These are phyloP conservation scores for Galerina sulciceps DNA, from an alignment of 768 basidiomycete genomes.

Conservation along the genomic window DNA sequence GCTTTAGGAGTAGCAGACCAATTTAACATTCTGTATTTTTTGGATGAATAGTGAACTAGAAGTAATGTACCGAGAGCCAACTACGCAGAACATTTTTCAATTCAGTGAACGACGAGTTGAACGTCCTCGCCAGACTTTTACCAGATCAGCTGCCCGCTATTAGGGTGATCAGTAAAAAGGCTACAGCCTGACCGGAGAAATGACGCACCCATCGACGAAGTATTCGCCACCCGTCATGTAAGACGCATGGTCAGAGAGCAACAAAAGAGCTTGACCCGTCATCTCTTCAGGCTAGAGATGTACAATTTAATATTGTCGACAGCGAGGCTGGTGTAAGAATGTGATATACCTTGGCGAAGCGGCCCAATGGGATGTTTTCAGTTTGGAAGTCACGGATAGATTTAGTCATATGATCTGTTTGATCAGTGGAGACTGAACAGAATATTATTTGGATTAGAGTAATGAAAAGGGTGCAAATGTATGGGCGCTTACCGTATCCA, in stretches of 20 bases:
- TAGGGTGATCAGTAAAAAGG: too few relatives aligned
- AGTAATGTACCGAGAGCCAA: too few relatives aligned
- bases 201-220: slow-evolving; percentile 53
- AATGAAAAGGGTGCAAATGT: background rate
- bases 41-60: too few relatives aligned
- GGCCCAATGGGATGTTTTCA: slow-evolving; percentile 51
- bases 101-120: too few relatives aligned
- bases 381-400: slow-evolving; percentile 52
- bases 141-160: too few relatives aligned
- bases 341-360: slow-evolving; percentile 56
- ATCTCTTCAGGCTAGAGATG: slow-evolving; percentile 57
- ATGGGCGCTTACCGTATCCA: slow-evolving; percentile 51
- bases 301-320: background rate
- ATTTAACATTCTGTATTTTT: too few relatives aligned
- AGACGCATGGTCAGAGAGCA: slow-evolving; percentile 53
- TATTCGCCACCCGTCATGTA: slow-evolving; percentile 67
- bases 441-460: background rate
- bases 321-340: background rate
- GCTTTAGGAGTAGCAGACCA: too few relatives aligned
- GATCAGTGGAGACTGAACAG: slow-evolving; percentile 57
- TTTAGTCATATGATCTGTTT: slow-evolving; percentile 57
- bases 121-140: too few relatives aligned
- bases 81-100: too few relatives aligned
- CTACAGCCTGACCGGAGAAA: too few relatives aligned
- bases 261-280: slow-evolving; percentile 54